Base-by-base conservation (phyloP, 2,329 filamentous ascomycete genomes). In the Nemania abortiva region DNA sequence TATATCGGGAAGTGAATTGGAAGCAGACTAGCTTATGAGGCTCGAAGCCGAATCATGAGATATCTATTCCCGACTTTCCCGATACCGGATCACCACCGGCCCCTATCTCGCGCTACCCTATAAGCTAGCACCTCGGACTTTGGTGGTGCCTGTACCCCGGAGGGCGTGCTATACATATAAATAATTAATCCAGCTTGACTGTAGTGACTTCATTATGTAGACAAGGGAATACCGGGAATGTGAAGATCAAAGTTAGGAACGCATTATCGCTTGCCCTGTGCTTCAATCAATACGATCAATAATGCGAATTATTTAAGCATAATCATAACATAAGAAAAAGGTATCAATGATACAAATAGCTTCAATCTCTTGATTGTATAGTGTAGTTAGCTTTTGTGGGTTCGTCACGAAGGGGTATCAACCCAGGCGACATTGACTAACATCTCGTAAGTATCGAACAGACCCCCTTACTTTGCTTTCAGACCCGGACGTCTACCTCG, bases 31-130 rank as follows among this genome's bases (percentile, higher is more conserved):
- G 47, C 29, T 20, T 6, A 7, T 15, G 22, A 49, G 53, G 50
- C 56, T 50, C n/a, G 18, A 65, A 68, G 66, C 66, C 62, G 56
- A 65, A 27, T 24, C 13, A 24, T 56, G 11, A 29, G 9, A 20
- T 49, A 27, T 5, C 24, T 27, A 68, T 68, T 68, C 65, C 68
- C 68, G 65, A 70, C 62, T 63, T 70, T 70, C 65, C 68, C 68
- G 68, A 70, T 70, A 68, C 68, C 68, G 68, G 68, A 64, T 65
- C 54, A 42, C 39, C 15, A 39, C 6, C 55, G 27, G 13, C 10
- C 18, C 11, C 34, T 63, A 55, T 63, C 45, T 18, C 52, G 50
- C 49, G 49, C 49, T 50, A 49, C n/a, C 39, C 39, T 42, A 18
- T 6, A 42, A 42, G 15, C 39, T 42, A 42, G 15, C 39, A 42